These are phyloP conservation scores for Taphrina pruni DNA, from an alignment of 1,139 yeast genomes.

Conservation along the genomic window DNA sequence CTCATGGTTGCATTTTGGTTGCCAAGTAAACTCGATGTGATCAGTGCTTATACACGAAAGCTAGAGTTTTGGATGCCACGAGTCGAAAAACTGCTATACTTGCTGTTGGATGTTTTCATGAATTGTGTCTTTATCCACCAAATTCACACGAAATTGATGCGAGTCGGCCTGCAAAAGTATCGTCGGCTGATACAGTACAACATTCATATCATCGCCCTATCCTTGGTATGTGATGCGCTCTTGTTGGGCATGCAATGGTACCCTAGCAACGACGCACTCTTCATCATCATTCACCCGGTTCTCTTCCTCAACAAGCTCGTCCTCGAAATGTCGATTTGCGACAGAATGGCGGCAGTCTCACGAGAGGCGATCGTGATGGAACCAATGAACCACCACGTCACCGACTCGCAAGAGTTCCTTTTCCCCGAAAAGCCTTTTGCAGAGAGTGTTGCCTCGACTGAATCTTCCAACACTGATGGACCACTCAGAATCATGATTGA, in stretches of 20 bases:
- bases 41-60: not conserved
- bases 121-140: conserved; percentile 10
- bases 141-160: conserved; percentile 16
- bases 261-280: conserved; percentile 18
- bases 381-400: not conserved
- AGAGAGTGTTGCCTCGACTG: not conserved
- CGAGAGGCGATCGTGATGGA: conserved; percentile 14
- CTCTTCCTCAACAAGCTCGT: conserved; percentile 25
- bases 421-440: conserved; percentile 3
- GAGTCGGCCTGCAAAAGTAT: conserved; percentile 23
- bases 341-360: conserved; percentile 26
- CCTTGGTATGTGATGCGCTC: conserved; percentile 15
- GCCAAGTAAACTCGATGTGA: not conserved
- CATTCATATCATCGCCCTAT: conserved; percentile 5
- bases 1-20: conserved; percentile 24
- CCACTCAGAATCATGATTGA: not conserved
- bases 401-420: not conserved
- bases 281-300: conserved; percentile 31
- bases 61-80: conserved; percentile 25
- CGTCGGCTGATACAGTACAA: conserved; percentile 27
- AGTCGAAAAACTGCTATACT: conserved; percentile 25
- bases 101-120: conserved; percentile 4
- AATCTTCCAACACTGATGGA: not conserved
- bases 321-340: conserved; percentile 27
- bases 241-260: conserved; percentile 28